Conservation (phyloP, 345 rosid species). For the Murraya paniculata region DNA sequence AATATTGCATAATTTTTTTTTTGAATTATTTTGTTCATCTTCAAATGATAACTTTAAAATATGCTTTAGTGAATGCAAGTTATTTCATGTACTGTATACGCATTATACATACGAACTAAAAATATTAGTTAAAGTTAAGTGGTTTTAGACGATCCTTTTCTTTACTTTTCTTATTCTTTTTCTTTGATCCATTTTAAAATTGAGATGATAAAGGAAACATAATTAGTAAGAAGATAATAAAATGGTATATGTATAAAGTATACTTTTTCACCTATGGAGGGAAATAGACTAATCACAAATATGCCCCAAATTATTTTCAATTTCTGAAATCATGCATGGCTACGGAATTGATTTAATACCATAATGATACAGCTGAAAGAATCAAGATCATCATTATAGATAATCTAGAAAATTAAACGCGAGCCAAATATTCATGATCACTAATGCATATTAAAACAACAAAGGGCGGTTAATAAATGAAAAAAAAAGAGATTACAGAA, state of each 20-base stretch:
- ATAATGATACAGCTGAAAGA: background rate
- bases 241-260: background rate
- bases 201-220: slow-evolving; percentile 15
- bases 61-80: background rate
- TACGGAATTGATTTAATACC: background rate
- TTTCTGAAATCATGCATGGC: background rate
- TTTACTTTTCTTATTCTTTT: background rate
- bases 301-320: background rate
- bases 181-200: slow-evolving; percentile 12
- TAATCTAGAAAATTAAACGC: slow-evolving; percentile 12
- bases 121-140: background rate
- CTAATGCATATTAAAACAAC: background rate
- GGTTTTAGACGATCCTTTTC: background rate
- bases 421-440: background rate
- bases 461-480: background rate
- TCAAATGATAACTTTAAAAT: background rate
- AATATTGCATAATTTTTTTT: background rate
- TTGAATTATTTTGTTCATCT: background rate
- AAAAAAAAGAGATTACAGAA: background rate
- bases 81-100: background rate
- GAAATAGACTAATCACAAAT: background rate
- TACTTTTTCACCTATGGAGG: slow-evolving; percentile 9
- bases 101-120: background rate
- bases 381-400: slow-evolving; percentile 17
- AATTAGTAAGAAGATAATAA: background rate